Base-by-base conservation (phyloP, 371 early-diverging fungal genomes). In the Phascolomyces articulosus region DNA sequence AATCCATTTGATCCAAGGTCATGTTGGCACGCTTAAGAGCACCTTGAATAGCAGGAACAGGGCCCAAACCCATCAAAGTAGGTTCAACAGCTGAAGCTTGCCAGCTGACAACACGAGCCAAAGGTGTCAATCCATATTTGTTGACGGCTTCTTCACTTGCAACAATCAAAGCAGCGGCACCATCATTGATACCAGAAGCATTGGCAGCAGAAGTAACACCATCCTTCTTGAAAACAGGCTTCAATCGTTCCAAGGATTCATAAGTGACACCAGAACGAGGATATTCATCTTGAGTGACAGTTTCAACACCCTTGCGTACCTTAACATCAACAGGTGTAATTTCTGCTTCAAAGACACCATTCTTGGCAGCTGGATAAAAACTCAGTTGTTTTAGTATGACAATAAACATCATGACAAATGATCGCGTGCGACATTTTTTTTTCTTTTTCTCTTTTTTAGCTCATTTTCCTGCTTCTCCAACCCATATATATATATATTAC, bases 111-210 rank as follows among this genome's bases (percentile, higher is more conserved):
- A 97, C 85, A 68, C 93, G 87, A 38, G 95, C 96, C 60, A 97
- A 70, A 40, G 97, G 96, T 63, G 79, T 90, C 63, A 97, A 69
- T 38, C 81, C 83, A 75, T 95, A 85, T 67, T 91, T 77, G 70
- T 90, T 90, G 63, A 96, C 92, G 7, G 94, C 95, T 18, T 89
- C 88, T 67, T 93, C 95, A 71, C 91, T 85, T 62, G 96, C 96
- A 24, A 99, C 85, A 31, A 99, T 72, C 20, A 98, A 72, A 10
- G 95, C 90, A 44, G 95, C 96, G 24, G 98, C 99, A 70, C 98
- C 99, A 75, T 99, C 99, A 60, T 88, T 88, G 77, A 99, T 96
- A 38, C 96, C 96, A 0, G 97, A 97, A 4, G 98, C 96, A 62
- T 95, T 97, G 41, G 95, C 98, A 16, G 99, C 97, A 7, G 97